Evolutionary conservation across 495 filamentous ascomycete species (phyloP).

Genomic region (Daldinia bambusicola): DNA sequence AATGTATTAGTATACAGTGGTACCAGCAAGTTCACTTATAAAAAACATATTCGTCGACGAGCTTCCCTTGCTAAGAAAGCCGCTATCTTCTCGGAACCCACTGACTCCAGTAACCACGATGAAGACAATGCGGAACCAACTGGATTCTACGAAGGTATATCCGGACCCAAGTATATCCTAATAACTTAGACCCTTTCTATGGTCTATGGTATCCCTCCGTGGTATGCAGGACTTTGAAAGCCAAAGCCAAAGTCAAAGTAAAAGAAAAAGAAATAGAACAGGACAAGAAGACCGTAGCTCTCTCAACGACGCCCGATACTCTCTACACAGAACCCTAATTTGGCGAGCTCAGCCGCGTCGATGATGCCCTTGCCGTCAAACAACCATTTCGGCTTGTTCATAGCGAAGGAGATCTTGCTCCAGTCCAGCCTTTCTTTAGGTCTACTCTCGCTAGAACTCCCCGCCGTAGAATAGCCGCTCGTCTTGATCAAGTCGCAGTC

Average conservation of each 20-base stretch:
- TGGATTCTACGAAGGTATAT: constrained; percentile 26
- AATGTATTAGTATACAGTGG: background rate
- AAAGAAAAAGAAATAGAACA: background rate
- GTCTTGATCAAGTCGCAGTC: constrained; percentile 50
- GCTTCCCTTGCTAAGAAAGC: constrained; percentile 14
- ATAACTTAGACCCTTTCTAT: constrained; percentile 1
- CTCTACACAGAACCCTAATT: constrained; percentile 66
- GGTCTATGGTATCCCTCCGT: background rate
- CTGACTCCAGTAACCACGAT: background rate
- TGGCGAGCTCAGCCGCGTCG: constrained; percentile 64
- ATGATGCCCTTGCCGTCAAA: constrained; percentile 77
- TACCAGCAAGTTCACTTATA: background rate
- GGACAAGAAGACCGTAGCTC: background rate
- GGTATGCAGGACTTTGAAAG: constrained; percentile 16
- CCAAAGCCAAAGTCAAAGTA: background rate
- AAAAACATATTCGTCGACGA: background rate
- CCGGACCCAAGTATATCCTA: constrained; percentile 7
- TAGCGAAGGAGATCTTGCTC: constrained; percentile 55
- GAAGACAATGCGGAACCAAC: background rate
- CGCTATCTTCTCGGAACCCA: background rate
- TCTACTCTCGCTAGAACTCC: constrained; percentile 26
- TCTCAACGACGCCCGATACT: constrained; percentile 55
- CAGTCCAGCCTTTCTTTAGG: constrained; percentile 38
- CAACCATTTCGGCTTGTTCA: constrained; percentile 74
- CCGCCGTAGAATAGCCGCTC: constrained; percentile 39